Percentiles rank a stretch among this genome's conserved stretches.
These are phyloP conservation scores for Pugionium cornutum DNA, from an alignment of 345 rosid species.

Conservation along the genomic window DNA sequence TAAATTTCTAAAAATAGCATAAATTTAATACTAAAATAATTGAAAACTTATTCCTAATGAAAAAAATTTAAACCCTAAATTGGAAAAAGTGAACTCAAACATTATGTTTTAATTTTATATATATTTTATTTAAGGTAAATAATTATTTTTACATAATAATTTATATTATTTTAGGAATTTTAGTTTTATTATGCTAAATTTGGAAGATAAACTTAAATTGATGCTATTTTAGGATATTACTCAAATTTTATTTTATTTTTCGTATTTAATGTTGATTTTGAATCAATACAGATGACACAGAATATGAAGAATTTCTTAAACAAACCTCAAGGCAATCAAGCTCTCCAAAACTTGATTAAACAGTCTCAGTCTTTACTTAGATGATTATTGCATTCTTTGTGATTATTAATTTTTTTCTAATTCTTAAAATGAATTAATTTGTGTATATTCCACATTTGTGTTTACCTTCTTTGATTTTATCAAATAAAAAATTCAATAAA, in stretches of 20 bases:
- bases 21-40: too few relatives aligned
- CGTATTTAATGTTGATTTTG: not conserved
- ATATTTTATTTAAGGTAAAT: too few relatives aligned
- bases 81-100: too few relatives aligned
- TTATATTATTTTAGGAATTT: too few relatives aligned
- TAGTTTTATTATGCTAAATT: too few relatives aligned
- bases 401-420: not conserved
- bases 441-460: constrained; percentile 17
- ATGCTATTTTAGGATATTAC: too few relatives aligned
- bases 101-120: too few relatives aligned
- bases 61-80: too few relatives aligned
- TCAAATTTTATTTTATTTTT: not conserved
- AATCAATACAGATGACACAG: constrained; percentile 50
- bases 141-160: too few relatives aligned
- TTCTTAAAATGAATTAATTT: not conserved
- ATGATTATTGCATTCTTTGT: constrained; percentile 30
- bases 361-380: constrained; percentile 67
- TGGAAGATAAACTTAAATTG: too few relatives aligned
- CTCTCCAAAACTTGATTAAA: constrained; percentile 54
- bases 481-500: not conserved
- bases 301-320: constrained; percentile 56
- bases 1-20: too few relatives aligned
- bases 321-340: constrained; percentile 58
- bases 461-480: constrained; percentile 5
- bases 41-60: too few relatives aligned